Base-by-base conservation (phyloP, 495 filamentous ascomycete genomes). In the Neurospora pannonica region DNA sequence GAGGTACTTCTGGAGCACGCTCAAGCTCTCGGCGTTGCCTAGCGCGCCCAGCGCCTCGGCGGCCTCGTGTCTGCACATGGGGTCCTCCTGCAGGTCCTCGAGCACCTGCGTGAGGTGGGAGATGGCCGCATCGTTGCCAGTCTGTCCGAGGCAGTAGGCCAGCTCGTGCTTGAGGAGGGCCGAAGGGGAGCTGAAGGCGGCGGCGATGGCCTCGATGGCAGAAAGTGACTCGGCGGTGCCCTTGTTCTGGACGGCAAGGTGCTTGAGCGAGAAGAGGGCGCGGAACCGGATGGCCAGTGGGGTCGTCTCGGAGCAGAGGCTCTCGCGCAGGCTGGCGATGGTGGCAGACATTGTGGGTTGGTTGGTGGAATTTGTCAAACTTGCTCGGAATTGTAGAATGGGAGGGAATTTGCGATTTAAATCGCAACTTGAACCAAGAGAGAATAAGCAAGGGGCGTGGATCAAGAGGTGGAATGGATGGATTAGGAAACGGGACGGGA, bases 51-150 rank as follows among this genome's bases (percentile, higher is more conserved):
- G 86, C 24, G 95, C 96, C 87, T 99, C 96, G 3, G 94, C 96
- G 6, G 96, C 95, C 84, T 99, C 96, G 77, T 99, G 96, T 77
- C 96, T 88, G 80, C 94, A 97, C 94, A 99, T 99, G 54, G 91
- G 82, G 86, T 97, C 95, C 83, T 98, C 94, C 28, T 88, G 76
- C 70, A 87, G 81, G 79, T 98, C 89, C 77, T 92, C 88, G 73
- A 99, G 85, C n/a, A 97, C 92, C 19, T 87, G 81, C 71, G 91
- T 89, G 70, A 99, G 86, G 79, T 89, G 89, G 1, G 93, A 87
- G 4, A 93, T 88, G 6, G 95, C 91, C 28, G 92, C 90, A 19
- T 84, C 78, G 79, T 97, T 92, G 54, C 88, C 88, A 19, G 93
- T 93, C 83, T 99, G 96, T 37, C 96, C 96, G 0, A 99, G 89